Conservation (phyloP, 192 early-diverging fungal genomes). For the Coemansia sp. region DNA sequence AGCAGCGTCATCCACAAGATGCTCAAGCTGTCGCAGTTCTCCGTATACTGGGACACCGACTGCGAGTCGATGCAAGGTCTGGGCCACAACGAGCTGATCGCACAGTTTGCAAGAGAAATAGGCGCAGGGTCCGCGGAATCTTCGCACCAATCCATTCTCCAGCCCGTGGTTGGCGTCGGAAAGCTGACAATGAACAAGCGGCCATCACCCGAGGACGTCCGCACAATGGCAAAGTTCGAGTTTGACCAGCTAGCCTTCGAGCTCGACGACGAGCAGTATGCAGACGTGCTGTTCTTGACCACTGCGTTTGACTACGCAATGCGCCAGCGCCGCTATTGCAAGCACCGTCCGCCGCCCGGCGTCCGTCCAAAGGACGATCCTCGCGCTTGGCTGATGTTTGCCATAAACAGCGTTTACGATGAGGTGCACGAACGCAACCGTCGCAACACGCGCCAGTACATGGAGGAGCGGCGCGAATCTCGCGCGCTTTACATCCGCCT, state of each 20-base stretch:
- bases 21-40: slow-evolving; percentile 67
- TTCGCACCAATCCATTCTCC: slow-evolving; percentile 79
- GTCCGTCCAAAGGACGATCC: slow-evolving; percentile 85
- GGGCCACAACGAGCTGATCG: slow-evolving; percentile 52
- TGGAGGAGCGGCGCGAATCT: slow-evolving; percentile 80
- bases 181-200: slow-evolving; percentile 77
- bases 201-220: slow-evolving; percentile 57
- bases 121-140: not conserved
- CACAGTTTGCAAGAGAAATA: slow-evolving; percentile 26
- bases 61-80: slow-evolving; percentile 62
- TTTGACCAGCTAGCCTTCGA: slow-evolving; percentile 94
- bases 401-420: slow-evolving; percentile 72
- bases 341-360: slow-evolving; percentile 79
- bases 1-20: slow-evolving; percentile 87
- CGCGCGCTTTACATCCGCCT: slow-evolving; percentile 75
- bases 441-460: slow-evolving; percentile 83
- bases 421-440: slow-evolving; percentile 88
- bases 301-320: slow-evolving; percentile 82
- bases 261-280: slow-evolving; percentile 89
- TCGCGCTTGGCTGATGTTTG: slow-evolving; percentile 79
- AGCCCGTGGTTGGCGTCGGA: slow-evolving; percentile 90
- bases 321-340: slow-evolving; percentile 81
- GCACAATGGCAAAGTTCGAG: slow-evolving; percentile 67
- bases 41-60: slow-evolving; percentile 90
- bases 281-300: slow-evolving; percentile 75